A percentile compares a stretch with the other conserved stretches of the same genome.
Evolutionary conservation across 2,329 filamentous ascomycete genomes (phyloP).

Genomic region (Alternaria rosae): DNA sequence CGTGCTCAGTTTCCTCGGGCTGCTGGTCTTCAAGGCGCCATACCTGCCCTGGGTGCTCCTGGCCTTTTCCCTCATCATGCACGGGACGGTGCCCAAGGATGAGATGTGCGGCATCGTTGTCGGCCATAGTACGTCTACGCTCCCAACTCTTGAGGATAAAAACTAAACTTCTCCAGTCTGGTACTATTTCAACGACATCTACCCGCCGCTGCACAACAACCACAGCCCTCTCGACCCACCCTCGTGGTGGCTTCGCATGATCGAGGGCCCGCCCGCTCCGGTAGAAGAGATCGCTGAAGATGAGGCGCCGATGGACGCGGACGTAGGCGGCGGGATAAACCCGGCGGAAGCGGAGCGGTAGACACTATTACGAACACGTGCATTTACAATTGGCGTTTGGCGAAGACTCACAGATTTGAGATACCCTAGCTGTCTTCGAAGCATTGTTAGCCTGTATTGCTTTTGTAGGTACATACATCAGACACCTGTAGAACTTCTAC

Average conservation of each 20-base stretch:
- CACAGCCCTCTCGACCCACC: constrained; percentile 89
- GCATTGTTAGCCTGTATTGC: neutral
- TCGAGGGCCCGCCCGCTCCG: constrained; percentile 60
- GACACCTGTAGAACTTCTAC: neutral
- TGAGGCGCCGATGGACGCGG: constrained; percentile 12
- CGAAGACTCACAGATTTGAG: constrained; percentile 28
- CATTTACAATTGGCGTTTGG: constrained; percentile 28
- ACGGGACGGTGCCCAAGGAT: constrained; percentile 89
- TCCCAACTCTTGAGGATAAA: neutral
- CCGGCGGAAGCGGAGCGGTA: constrained; percentile 25
- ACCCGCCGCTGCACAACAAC: constrained; percentile 86
- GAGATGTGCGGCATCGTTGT: constrained; percentile 95
- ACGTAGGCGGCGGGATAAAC: constrained; percentile 8
- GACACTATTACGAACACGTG: neutral
- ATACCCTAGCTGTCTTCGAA: constrained; percentile 33
- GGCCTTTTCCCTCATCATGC: constrained; percentile 88
- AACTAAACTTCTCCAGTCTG: constrained; percentile 64
- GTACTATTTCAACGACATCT: constrained; percentile 98
- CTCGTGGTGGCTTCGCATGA: constrained; percentile 85
- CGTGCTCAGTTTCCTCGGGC: constrained; percentile 81
- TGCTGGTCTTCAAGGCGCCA: constrained; percentile 90
- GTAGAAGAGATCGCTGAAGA: constrained; percentile 23
- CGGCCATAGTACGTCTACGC: constrained; percentile 68
- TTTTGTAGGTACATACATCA: neutral
- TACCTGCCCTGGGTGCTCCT: constrained; percentile 97